Percentiles rank a stretch among this genome's conserved stretches.
phyloP scores from a whole-genome alignment of 164 flowering plant species.

The Buxus sempervirens region DNA sequence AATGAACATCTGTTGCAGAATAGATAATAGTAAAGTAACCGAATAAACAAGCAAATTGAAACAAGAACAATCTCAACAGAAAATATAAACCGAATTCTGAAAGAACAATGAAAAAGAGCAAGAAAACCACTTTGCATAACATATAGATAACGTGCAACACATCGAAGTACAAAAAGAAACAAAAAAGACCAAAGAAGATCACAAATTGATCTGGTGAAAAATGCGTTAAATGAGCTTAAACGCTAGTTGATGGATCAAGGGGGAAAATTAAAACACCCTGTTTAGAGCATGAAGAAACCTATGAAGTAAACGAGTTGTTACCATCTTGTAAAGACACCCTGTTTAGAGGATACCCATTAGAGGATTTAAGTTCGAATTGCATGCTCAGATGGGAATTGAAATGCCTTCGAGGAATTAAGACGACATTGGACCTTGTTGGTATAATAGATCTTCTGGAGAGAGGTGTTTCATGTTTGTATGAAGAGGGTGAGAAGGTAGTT shows the following conservation, averaged over 20 bases:
- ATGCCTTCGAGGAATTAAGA: conserved; percentile 28
- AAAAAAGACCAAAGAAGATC: neutral
- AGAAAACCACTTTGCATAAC: neutral
- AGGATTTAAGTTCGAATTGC: conserved; percentile 46
- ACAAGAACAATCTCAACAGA: neutral
- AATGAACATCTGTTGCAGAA: neutral
- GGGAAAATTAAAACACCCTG: neutral
- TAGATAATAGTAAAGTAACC: neutral
- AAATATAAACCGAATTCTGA: neutral
- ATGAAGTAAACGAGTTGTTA: conserved; percentile 14
- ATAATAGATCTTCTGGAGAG: conserved; percentile 15
- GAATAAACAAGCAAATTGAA: neutral
- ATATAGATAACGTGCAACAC: neutral
- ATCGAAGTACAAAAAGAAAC: neutral
- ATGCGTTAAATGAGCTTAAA: too few relatives aligned
- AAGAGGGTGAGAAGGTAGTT: conserved; percentile 18
- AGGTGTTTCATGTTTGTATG: conserved; percentile 24
- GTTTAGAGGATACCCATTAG: conserved; percentile 63
- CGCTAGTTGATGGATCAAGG: neutral
- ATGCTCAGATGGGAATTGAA: conserved; percentile 23
- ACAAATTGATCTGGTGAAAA: too few relatives aligned
- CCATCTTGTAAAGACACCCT: conserved; percentile 57
- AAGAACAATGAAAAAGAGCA: neutral
- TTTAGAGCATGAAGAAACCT: neutral
- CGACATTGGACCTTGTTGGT: conserved; percentile 23